Evolutionary conservation across 1,139 yeast species (phyloP).

Genomic region (Hemisphaericaspora subhashii): DNA sequence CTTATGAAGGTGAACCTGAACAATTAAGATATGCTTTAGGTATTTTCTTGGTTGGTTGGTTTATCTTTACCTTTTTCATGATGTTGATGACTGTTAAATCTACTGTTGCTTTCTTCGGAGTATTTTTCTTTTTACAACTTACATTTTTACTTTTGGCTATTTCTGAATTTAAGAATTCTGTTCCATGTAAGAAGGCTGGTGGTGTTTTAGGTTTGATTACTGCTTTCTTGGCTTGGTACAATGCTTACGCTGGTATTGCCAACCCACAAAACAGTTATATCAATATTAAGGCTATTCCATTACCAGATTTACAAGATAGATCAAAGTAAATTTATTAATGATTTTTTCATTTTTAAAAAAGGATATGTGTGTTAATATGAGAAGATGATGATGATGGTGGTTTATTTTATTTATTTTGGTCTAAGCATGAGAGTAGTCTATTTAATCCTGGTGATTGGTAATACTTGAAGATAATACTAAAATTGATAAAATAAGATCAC

Average conservation of each 20-base stretch:
- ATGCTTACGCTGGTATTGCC: constrained; percentile 90
- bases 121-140: constrained; percentile 63
- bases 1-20: constrained; percentile 26
- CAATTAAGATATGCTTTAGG: constrained; percentile 58
- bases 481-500: too few relatives aligned
- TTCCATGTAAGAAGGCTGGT: constrained; percentile 56
- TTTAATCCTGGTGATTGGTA: constrained; percentile 6
- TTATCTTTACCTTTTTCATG: constrained; percentile 71
- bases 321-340: constrained; percentile 1
- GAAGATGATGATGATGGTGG: not conserved
- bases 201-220: constrained; percentile 82
- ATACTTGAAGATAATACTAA: too few relatives aligned
- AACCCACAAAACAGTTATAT: constrained; percentile 69
- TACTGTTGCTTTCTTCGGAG: constrained; percentile 69
- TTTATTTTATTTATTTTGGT: too few relatives aligned
- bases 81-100: constrained; percentile 72
- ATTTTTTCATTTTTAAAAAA: not conserved
- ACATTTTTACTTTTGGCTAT: constrained; percentile 70
- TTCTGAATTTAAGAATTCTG: constrained; percentile 43
- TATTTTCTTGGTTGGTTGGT: constrained; percentile 75
- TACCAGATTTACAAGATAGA: constrained; percentile 39
- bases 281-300: constrained; percentile 50
- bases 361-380: not conserved
- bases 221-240: constrained; percentile 83
- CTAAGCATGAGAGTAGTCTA: too few relatives aligned